Evolutionary conservation across 78 protist species (phyloP), one percentile per base, ranked within the genome.

Genomic region (Polysphondylium violaceum): DNA sequence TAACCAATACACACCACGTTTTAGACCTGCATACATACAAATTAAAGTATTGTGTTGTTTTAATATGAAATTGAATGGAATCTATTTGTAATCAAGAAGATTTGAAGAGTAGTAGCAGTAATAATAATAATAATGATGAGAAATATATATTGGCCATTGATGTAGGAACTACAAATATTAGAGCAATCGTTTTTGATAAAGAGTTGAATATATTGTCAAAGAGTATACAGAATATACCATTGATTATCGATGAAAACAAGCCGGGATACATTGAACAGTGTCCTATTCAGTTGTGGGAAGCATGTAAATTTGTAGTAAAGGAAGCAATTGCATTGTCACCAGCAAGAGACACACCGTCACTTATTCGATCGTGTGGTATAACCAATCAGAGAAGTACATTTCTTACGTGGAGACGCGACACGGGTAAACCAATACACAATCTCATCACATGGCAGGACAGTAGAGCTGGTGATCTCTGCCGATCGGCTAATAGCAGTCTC

Each of bases 401-500:
- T 38, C 33, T 73, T 6, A 76, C 76, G 17, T 87, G 93, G 93
- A 61, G 87, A 19, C 33, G 64, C 8, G 93, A 87, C 17, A 87
- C 77, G 4, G 93, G 93, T 11, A 68, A 43, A 58, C 93, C 93
- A 23, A 61, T 87, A 23, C 86, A 75, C 36, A 87, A 87, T 38
- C 65, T 87, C 8, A 87, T 87, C 29, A 76, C 93, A 6, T 87
- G 93, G 93, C 93, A 87, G 35, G 93, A 87, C 27, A 73, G 74
- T 25, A 27, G 93, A 9, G 35, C 87, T 1, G 76, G 65, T 40
- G 93, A 73, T 17, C 23, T 68, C n/a, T 76, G 86, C 23, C 65
- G 47, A 44, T 36, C 41, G 53, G 68, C 69, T 16, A 87, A 87
- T 23, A 55, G 33, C 12, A 44, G 67, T 50, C 21, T 69, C 3